Percentiles rank a stretch among this genome's conserved stretches.
These are phyloP conservation scores for Citeromyces siamensis DNA, from an alignment of 1,139 yeast species.

Conservation along the genomic window DNA sequence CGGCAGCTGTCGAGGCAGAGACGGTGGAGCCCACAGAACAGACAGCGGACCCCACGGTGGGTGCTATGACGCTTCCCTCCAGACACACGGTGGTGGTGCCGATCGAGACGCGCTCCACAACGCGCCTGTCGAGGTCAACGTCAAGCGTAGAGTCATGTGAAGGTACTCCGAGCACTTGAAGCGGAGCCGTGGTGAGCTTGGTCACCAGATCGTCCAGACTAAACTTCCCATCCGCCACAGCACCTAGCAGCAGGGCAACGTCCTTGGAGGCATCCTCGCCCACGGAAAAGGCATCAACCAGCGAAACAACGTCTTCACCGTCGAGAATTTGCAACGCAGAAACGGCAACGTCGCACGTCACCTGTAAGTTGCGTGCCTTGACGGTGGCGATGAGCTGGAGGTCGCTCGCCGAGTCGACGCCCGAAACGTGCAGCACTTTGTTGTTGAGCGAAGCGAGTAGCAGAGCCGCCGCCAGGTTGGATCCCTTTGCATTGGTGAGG, in stretches of 20 bases:
- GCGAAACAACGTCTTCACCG: conserved; percentile 50
- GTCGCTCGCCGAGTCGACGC: conserved; percentile 73
- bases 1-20: conserved; percentile 22
- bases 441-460: conserved; percentile 81
- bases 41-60: conserved; percentile 51
- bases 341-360: conserved; percentile 85
- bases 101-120: conserved; percentile 79
- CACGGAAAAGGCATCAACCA: conserved; percentile 78
- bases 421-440: conserved; percentile 82
- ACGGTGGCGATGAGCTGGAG: conserved; percentile 77
- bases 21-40: conserved; percentile 19
- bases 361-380: conserved; percentile 67
- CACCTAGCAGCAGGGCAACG: conserved; percentile 72
- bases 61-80: conserved; percentile 57
- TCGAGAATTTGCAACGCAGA: conserved; percentile 68
- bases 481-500: conserved; percentile 83
- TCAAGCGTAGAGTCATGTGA: conserved; percentile 73
- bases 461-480: conserved; percentile 84
- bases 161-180: conserved; percentile 70
- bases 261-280: conserved; percentile 76
- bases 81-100: conserved; percentile 71
- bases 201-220: conserved; percentile 60
- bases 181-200: conserved; percentile 77
- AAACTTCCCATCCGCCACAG: conserved; percentile 63
- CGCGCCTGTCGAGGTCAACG: conserved; percentile 67